These are phyloP conservation scores for Candida ficus DNA, from an alignment of 805 yeast species.

Conservation along the genomic window DNA sequence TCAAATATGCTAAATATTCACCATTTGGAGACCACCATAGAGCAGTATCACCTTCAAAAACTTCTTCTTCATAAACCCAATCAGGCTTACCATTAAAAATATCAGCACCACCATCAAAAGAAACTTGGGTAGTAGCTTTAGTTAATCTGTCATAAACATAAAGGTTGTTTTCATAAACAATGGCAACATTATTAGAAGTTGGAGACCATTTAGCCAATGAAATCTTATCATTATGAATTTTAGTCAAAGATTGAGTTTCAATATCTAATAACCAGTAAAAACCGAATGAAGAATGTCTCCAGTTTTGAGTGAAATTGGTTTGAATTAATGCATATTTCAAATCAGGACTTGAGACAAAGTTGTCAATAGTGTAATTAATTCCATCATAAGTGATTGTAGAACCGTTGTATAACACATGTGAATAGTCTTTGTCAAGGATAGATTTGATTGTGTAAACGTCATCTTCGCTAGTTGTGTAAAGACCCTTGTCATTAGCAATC, in stretches of 20 bases:
- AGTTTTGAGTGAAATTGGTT: constrained; percentile 55
- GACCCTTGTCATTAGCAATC: constrained; percentile 52
- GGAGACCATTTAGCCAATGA: constrained; percentile 71
- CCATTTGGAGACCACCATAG: constrained; percentile 88
- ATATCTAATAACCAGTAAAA: constrained; percentile 39
- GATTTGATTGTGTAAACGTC: constrained; percentile 53
- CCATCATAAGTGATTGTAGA: constrained; percentile 37
- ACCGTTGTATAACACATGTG: constrained; percentile 45
- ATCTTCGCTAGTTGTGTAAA: constrained; percentile 48
- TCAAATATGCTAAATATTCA: constrained; percentile 53
- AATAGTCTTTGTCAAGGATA: constrained; percentile 36
- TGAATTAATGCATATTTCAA: constrained; percentile 51
- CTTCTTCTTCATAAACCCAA: constrained; percentile 95
- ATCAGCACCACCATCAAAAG: constrained; percentile 64
- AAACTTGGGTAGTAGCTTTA: constrained; percentile 35
- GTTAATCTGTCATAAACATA: constrained; percentile 41
- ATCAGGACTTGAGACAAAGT: constrained; percentile 62
- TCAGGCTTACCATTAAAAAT: constrained; percentile 87
- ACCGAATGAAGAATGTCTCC: constrained; percentile 47
- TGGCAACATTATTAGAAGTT: constrained; percentile 57
- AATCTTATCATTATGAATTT: constrained; percentile 27
- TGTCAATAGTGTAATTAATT: constrained; percentile 41
- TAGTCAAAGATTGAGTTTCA: constrained; percentile 18
- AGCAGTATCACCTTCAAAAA: constrained; percentile 61
- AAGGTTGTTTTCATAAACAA: constrained; percentile 65